Evolutionary conservation across 176 grass and related monocot genomes (phyloP).

Genomic region (Paspalum vaginatum): DNA sequence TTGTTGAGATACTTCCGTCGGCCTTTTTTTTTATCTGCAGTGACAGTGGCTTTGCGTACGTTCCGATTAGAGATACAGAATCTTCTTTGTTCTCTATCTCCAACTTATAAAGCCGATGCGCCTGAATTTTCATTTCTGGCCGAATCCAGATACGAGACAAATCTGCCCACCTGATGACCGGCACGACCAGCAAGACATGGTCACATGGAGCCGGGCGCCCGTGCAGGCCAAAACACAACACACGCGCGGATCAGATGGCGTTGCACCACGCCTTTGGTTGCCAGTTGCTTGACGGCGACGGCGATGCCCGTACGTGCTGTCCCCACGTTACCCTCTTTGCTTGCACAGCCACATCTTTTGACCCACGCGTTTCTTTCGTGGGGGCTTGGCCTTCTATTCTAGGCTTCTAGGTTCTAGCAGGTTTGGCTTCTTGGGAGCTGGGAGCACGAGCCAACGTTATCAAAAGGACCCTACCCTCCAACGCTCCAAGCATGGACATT

Average conservation of each 20-base stretch:
- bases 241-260: neutral
- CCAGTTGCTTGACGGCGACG: constrained; percentile 27
- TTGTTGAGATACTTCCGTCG: no score
- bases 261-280: neutral
- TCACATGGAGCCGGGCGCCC: no score
- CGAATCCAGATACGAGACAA: neutral
- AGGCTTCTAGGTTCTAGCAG: neutral
- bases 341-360: constrained; percentile 14
- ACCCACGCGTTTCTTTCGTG: constrained; percentile 18
- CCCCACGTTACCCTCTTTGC: constrained; percentile 8
- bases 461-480: neutral
- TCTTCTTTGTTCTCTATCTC: neutral
- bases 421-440: neutral
- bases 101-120: no score
- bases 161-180: neutral
- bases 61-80: neutral
- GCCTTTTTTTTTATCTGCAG: no score
- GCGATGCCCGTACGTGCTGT: constrained; percentile 6
- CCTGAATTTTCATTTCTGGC: neutral
- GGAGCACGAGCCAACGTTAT: neutral
- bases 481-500: neutral
- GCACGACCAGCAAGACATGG: neutral
- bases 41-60: neutral
- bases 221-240: neutral
- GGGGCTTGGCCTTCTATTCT: no score